Conservation (phyloP, 2,329 filamentous ascomycete genomes). For the Periconia sp. region DNA sequence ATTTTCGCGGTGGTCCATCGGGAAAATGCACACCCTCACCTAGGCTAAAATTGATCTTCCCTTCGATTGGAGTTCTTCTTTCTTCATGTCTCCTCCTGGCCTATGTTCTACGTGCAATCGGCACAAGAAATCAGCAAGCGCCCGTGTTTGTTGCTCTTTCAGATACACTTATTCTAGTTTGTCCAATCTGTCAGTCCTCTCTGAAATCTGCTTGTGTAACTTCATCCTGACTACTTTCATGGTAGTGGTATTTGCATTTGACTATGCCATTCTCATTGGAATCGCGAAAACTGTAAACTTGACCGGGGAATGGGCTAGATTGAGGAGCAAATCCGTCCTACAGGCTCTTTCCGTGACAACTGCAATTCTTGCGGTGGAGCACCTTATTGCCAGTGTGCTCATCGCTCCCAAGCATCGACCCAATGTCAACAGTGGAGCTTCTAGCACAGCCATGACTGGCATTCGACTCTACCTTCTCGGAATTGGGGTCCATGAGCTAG, state of each 20-base stretch:
- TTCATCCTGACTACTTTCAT: neutral
- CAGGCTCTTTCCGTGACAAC: too few species aligned
- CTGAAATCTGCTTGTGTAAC: neutral
- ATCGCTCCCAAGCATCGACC: constrained; percentile 3
- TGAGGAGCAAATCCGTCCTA: too few species aligned
- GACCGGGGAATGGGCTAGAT: too few species aligned
- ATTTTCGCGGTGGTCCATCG: too few species aligned
- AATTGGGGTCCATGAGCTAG: neutral
- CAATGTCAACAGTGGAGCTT: neutral
- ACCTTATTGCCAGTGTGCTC: constrained; percentile 3
- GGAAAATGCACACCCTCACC: neutral
- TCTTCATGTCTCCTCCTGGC: constrained; percentile 2
- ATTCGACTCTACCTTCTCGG: constrained; percentile 4
- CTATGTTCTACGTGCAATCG: constrained; percentile 7
- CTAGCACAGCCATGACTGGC: constrained; percentile 1
- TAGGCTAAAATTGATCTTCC: neutral
- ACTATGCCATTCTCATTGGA: neutral
- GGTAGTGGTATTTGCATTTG: constrained; percentile 1
- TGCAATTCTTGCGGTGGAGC: neutral
- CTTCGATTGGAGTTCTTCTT: neutral
- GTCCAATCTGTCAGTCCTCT: constrained; percentile 6
- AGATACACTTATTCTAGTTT: constrained; percentile 4
- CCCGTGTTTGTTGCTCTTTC: constrained; percentile 4
- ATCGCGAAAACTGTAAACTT: neutral
- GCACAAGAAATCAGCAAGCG: constrained; percentile 5